Evolutionary conservation across 2,329 filamentous ascomycete species (phyloP).

Genomic region (Polychaeton citri): DNA sequence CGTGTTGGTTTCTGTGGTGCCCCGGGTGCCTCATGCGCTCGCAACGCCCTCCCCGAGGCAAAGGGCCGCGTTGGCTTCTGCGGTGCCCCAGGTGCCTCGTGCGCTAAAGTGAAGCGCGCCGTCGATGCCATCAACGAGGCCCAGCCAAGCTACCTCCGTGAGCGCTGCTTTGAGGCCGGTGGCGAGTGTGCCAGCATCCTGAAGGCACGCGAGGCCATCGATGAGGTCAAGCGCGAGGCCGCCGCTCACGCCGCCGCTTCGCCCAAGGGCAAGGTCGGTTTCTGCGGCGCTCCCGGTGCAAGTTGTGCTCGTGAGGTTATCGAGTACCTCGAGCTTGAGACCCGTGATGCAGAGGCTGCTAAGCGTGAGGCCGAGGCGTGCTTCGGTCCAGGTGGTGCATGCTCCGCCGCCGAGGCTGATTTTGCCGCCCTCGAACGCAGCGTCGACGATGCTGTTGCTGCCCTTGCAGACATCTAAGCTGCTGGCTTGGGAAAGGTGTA

Average conservation of each 20-base stretch:
- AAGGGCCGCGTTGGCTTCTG: constrained; percentile 19
- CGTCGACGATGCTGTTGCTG: neutral
- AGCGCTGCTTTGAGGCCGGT: constrained; percentile 9
- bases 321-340: constrained; percentile 4
- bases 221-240: constrained; percentile 11
- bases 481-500: too few relatives aligned
- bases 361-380: too few relatives aligned
- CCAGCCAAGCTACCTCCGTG: constrained; percentile 8
- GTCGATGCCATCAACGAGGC: constrained; percentile 20
- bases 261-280: constrained; percentile 1
- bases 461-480: neutral
- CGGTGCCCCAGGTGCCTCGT: constrained; percentile 25
- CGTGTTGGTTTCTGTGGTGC: constrained; percentile 23
- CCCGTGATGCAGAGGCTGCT: too few relatives aligned
- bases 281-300: constrained; percentile 2
- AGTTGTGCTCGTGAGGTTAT: constrained; percentile 3
- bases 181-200: constrained; percentile 15
- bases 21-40: constrained; percentile 31
- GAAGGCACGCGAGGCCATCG: constrained; percentile 13
- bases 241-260: constrained; percentile 5
- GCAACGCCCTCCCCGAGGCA: constrained; percentile 5
- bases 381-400: constrained; percentile 6
- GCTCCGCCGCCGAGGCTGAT: constrained; percentile 4
- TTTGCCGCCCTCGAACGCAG: neutral
- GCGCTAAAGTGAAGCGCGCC: constrained; percentile 30